Evolutionary conservation across 257 asterid genomes (phyloP).

Genomic region (Solanum bukasovii): DNA sequence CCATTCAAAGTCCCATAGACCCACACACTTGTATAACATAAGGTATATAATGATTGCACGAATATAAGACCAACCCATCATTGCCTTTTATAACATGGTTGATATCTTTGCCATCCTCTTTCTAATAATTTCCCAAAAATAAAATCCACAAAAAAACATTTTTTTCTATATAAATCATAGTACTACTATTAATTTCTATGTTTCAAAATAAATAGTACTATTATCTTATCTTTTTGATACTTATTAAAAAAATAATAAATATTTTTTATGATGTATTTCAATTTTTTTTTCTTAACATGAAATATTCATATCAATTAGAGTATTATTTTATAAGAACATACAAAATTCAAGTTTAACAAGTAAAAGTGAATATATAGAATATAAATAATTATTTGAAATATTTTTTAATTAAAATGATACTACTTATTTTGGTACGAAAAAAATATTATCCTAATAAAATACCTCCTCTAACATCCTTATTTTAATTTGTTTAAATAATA

Average conservation of each 20-base stretch:
- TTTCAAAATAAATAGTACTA: background rate
- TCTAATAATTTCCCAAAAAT: background rate
- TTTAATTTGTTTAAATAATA: too few relatives aligned
- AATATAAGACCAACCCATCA: constrained; percentile 44
- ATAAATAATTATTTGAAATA: background rate
- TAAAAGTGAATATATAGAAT: background rate
- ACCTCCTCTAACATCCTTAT: background rate
- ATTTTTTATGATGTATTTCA: background rate
- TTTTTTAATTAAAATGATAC: background rate
- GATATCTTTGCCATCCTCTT: background rate
- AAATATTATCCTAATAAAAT: background rate
- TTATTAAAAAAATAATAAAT: background rate
- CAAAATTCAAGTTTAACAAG: too few relatives aligned
- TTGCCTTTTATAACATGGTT: constrained; percentile 32
- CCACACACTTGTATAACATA: background rate
- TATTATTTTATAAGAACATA: too few relatives aligned
- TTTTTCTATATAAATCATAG: background rate
- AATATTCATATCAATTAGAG: too few relatives aligned
- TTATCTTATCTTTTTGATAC: background rate
- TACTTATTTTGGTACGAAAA: background rate
- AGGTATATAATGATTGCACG: constrained; percentile 22
- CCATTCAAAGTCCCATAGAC: background rate
- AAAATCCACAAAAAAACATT: background rate
- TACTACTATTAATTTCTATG: background rate
- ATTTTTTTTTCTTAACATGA: too few relatives aligned